A percentile compares a stretch with the other conserved stretches of the same genome.
Conservation (phyloP, 2,329 filamentous ascomycete genomes). For the Monilinia aucupariae region DNA sequence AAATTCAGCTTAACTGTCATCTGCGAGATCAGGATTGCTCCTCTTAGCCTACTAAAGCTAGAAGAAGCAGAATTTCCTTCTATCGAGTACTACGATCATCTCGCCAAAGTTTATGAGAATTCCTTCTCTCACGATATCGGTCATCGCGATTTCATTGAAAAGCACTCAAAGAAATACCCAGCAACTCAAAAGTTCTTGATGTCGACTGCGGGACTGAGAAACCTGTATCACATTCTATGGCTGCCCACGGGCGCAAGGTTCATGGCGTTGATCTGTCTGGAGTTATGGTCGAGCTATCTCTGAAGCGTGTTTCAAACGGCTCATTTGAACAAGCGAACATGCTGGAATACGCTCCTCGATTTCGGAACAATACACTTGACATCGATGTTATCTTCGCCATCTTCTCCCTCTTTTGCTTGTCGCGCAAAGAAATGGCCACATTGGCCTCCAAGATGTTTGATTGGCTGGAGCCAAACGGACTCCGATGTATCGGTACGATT, state of each 20-base stretch:
- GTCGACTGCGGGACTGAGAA: constrained; percentile 36
- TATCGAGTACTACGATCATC: constrained; percentile 1
- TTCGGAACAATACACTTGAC: background rate
- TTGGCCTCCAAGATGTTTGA: constrained; percentile 18
- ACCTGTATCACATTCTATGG: constrained; percentile 29
- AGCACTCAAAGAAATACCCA: background rate
- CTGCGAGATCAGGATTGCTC: background rate
- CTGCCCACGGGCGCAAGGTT: constrained; percentile 23
- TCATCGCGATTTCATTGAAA: background rate
- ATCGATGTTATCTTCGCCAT: constrained; percentile 19
- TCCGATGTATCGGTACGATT: constrained; percentile 21
- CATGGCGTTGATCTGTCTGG: constrained; percentile 35
- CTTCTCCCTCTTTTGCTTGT: constrained; percentile 21
- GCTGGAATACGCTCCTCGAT: constrained; percentile 18
- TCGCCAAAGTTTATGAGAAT: constrained; percentile 2
- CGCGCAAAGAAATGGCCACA: constrained; percentile 17
- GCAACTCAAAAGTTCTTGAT: constrained; percentile 26
- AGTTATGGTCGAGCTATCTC: constrained; percentile 23
- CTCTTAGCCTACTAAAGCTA: background rate
- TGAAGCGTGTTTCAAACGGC: constrained; percentile 19
- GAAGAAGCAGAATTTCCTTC: background rate
- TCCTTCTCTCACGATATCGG: background rate
- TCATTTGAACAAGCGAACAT: constrained; percentile 22
- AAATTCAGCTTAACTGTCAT: background rate
- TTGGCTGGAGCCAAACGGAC: constrained; percentile 22